Conservation (phyloP, 768 basidiomycete genomes). For the Amylocystis lapponica region DNA sequence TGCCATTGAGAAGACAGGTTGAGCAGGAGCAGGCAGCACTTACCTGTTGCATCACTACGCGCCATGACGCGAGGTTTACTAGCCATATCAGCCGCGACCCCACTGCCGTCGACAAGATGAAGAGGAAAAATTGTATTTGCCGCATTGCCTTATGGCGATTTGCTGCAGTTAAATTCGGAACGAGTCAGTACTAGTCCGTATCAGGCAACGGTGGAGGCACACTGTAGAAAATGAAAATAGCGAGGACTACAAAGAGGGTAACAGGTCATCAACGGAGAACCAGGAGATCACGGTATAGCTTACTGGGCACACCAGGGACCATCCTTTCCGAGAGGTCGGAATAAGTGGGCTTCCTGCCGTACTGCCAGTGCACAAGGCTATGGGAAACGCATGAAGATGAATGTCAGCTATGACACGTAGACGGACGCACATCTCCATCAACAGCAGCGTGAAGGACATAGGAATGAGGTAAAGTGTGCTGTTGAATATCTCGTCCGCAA, state of each 20-base stretch:
- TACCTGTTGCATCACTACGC: constrained; percentile 73
- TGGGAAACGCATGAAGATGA: neutral
- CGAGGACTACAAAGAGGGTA: constrained; percentile 46
- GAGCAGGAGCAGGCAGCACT: constrained; percentile 3
- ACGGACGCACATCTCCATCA: constrained; percentile 80
- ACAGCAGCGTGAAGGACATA: constrained; percentile 62
- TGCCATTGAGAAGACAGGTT: constrained; percentile 1
- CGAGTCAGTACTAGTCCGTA: constrained; percentile 1
- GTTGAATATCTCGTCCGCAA: constrained; percentile 68
- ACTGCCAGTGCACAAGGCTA: constrained; percentile 77
- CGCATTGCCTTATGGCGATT: constrained; percentile 55
- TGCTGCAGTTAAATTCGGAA: too few species aligned
- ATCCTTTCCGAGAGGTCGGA: constrained; percentile 49
- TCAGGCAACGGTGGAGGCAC: constrained; percentile 19
- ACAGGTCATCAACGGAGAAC: neutral
- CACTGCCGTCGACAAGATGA: constrained; percentile 48
- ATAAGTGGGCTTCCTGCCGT: constrained; percentile 52
- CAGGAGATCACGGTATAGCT: constrained; percentile 22
- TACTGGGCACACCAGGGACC: constrained; percentile 68
- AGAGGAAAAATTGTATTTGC: constrained; percentile 50
- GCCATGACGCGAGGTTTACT: constrained; percentile 64
- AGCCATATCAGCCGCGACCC: constrained; percentile 69
- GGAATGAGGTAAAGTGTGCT: constrained; percentile 63
- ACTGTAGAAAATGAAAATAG: constrained; percentile 76
- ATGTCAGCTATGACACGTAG: neutral